Percentiles rank a stretch among this genome's conserved stretches.
Conservation (phyloP, 2,329 filamentous ascomycete species). For the Berkeleyomyces rouxiae region DNA sequence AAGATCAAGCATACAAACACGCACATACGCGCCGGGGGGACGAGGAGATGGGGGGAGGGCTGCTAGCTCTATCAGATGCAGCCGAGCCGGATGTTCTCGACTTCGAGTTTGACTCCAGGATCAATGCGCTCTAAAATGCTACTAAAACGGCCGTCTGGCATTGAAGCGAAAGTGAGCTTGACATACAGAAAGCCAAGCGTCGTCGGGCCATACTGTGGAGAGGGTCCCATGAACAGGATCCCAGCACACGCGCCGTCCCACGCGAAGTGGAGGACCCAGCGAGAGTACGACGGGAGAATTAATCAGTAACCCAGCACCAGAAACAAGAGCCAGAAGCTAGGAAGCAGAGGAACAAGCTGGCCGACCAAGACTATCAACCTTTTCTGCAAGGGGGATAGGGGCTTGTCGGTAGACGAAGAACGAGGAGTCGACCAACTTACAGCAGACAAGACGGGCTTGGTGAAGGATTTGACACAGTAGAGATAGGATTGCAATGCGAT, state of each 20-base stretch:
- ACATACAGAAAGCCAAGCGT: not conserved
- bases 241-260: not conserved
- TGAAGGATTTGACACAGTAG: not conserved
- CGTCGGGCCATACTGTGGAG: not conserved
- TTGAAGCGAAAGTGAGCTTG: conserved; percentile 1
- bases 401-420: not conserved
- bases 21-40: too few relatives aligned
- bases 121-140: not conserved
- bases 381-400: not conserved
- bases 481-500: not conserved
- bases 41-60: not conserved
- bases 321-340: not conserved
- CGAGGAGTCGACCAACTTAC: not conserved
- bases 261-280: not conserved
- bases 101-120: not conserved
- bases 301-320: too few relatives aligned
- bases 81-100: not conserved
- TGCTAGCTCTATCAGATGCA: not conserved
- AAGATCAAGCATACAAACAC: too few relatives aligned
- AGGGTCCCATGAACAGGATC: not conserved
- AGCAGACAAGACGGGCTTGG: not conserved
- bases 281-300: too few relatives aligned
- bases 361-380: not conserved
- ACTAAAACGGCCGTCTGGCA: not conserved
- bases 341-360: not conserved